Evolutionary conservation across 2,329 filamentous ascomycete species (phyloP).

Genomic region (Fusarium tricinctum): DNA sequence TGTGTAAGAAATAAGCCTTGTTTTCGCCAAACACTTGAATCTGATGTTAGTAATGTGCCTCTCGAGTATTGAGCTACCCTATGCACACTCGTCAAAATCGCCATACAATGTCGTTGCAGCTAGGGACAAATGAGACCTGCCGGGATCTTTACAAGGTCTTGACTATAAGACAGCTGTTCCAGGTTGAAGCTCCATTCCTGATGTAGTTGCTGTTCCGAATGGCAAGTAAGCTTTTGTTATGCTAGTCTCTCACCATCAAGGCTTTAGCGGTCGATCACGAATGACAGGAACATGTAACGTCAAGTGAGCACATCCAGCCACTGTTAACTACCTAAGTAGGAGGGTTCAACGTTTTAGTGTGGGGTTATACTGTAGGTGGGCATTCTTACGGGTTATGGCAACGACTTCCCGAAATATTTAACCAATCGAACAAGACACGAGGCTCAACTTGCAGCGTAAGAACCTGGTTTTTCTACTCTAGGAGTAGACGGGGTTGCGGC

Average conservation of each 20-base stretch:
- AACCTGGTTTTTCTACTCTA: constrained; percentile 1
- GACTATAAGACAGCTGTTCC: too few species aligned
- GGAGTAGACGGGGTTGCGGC: background rate
- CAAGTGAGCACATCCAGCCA: constrained; percentile 17
- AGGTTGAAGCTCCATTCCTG: too few species aligned
- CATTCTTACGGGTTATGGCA: constrained; percentile 22
- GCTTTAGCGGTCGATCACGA: constrained; percentile 41
- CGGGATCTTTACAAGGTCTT: background rate
- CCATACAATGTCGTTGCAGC: background rate
- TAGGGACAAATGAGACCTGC: background rate
- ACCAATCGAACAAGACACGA: constrained; percentile 7
- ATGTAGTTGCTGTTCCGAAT: background rate
- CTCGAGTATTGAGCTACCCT: background rate
- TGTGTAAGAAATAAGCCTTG: constrained; percentile 3
- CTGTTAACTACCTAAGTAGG: background rate
- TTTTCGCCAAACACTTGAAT: background rate
- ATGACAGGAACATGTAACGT: constrained; percentile 1
- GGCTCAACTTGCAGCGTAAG: constrained; percentile 9
- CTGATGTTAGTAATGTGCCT: background rate
- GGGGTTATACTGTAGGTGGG: background rate
- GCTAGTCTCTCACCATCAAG: constrained; percentile 9
- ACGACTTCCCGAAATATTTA: constrained; percentile 36
- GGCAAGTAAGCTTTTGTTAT: background rate
- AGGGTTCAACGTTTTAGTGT: constrained; percentile 7
- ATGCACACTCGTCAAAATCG: background rate